Evolutionary conservation across 2,329 filamentous ascomycete species (phyloP).

Genomic region (Aureobasidium subglaciale): DNA sequence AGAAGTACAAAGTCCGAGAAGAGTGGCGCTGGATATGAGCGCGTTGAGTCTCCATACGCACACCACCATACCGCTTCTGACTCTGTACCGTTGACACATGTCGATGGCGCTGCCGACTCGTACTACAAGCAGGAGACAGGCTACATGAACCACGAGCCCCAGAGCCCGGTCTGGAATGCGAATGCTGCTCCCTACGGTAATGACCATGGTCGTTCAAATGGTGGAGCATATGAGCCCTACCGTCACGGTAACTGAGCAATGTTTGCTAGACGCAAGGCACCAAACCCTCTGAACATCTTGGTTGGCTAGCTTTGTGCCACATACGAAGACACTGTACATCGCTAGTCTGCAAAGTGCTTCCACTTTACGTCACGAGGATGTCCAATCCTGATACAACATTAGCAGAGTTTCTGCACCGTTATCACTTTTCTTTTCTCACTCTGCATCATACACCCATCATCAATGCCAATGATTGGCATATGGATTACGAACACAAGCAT

Average conservation of each 20-base stretch:
- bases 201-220: not conserved
- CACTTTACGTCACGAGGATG: no score
- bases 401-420: no score
- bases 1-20: not conserved
- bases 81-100: not conserved
- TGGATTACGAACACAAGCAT: no score
- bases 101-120: not conserved
- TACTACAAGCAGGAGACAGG: slow-evolving; percentile 13
- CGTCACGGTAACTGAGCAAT: not conserved
- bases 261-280: not conserved
- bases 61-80: not conserved
- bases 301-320: no score
- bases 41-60: not conserved
- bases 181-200: not conserved
- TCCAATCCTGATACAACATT: no score
- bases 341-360: no score
- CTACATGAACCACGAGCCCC: not conserved
- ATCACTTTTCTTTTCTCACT: not conserved
- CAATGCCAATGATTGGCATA: no score
- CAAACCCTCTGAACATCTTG: no score
- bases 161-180: slow-evolving; percentile 8
- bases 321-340: no score
- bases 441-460: no score
- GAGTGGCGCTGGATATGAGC: not conserved
- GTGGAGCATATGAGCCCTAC: slow-evolving; percentile 3